Evolutionary conservation across 1,284 basidiomycete genomes (phyloP).

Genomic region (Ustilago nuda): DNA sequence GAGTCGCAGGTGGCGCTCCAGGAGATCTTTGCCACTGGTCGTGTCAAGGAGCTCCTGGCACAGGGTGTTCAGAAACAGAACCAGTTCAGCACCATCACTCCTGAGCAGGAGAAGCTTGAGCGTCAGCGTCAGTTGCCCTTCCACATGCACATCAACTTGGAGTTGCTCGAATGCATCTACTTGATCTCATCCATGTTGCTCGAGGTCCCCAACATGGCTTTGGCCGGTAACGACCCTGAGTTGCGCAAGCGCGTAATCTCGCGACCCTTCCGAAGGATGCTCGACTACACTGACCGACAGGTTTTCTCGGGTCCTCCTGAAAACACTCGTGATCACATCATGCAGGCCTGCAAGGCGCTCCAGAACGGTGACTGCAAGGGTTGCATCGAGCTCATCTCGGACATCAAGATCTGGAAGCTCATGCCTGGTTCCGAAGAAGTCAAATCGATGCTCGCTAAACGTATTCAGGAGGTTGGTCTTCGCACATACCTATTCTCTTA

Average conservation of each 20-base stretch:
- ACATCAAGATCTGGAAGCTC: constrained; percentile 97
- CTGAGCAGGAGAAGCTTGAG: constrained; percentile 97
- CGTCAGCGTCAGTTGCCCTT: constrained; percentile 95
- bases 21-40: constrained; percentile 95
- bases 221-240: constrained; percentile 91
- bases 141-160: constrained; percentile 99
- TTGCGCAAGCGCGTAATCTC: constrained; percentile 80
- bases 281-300: constrained; percentile 97
- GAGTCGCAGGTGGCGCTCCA: constrained; percentile 92
- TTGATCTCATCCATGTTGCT: constrained; percentile 98
- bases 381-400: constrained; percentile 89
- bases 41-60: constrained; percentile 94
- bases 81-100: constrained; percentile 81
- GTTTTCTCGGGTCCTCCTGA: constrained; percentile 98
- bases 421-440: constrained; percentile 88
- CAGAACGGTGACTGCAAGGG: constrained; percentile 98
- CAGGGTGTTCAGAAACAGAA: constrained; percentile 91
- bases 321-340: constrained; percentile 97
- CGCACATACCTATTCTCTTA: constrained; percentile 99
- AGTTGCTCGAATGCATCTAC: constrained; percentile 96
- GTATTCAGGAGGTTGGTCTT: constrained; percentile 97
- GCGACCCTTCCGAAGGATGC: constrained; percentile 91
- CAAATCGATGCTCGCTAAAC: constrained; percentile 94
- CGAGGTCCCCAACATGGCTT: constrained; percentile 94
- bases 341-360: constrained; percentile 97